Evolutionary conservation across 139 green algal species (phyloP).

Genomic region (Desmodesmus armatus): DNA sequence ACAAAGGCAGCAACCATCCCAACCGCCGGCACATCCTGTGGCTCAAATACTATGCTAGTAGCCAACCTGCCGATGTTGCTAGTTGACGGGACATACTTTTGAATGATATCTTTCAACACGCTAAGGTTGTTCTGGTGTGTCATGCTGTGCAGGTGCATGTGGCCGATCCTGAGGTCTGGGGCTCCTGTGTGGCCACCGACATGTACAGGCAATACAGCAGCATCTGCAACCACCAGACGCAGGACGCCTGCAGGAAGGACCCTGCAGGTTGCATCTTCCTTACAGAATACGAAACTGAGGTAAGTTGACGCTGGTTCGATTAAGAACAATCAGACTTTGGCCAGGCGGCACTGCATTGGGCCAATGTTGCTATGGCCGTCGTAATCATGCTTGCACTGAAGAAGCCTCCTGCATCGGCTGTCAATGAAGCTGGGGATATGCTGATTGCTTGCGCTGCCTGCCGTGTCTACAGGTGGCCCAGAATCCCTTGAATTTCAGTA

Average conservation of each 20-base stretch:
- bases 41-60: too few relatives aligned
- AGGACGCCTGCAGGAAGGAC: neutral
- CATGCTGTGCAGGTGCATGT: constrained; percentile 35
- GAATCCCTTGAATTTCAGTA: neutral
- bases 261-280: constrained; percentile 2
- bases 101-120: too few relatives aligned
- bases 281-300: constrained; percentile 17
- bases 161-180: constrained; percentile 27
- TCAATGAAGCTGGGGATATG: neutral
- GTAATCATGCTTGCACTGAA: neutral
- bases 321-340: constrained; percentile 18
- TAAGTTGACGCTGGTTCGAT: neutral
- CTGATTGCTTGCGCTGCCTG: too few relatives aligned
- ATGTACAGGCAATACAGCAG: constrained; percentile 31
- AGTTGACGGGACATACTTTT: too few relatives aligned
- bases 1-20: too few relatives aligned
- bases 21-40: too few relatives aligned
- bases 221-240: neutral
- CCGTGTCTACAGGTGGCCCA: neutral
- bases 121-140: too few relatives aligned
- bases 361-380: constrained; percentile 12
- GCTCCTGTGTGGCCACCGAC: constrained; percentile 26
- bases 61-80: too few relatives aligned
- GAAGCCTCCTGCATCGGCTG: neutral
- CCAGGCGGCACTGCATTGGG: neutral